Conservation (phyloP, 352 stramenopile species). For the Phytophthora cactorum region DNA sequence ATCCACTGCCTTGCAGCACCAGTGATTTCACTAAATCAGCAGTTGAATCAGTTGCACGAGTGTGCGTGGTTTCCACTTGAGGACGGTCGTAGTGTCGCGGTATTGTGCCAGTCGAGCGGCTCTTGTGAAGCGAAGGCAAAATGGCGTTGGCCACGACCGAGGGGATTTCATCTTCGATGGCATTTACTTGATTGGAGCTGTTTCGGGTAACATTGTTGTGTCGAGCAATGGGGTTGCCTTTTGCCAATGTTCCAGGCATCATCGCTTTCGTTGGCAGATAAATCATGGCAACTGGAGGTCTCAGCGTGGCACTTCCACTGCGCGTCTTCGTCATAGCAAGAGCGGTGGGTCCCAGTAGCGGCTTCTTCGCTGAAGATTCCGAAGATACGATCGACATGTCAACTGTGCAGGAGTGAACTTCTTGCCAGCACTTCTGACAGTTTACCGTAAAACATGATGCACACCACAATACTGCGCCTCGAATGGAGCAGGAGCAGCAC, state of each 20-base stretch:
- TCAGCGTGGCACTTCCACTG: constrained; percentile 2
- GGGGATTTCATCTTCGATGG: constrained; percentile 4
- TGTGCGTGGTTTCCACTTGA: constrained; percentile 3
- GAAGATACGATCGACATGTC: constrained; percentile 36
- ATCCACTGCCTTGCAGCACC: too few relatives aligned
- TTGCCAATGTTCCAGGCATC: constrained; percentile 33
- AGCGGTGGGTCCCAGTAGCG: constrained; percentile 37
- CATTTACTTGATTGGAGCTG: constrained; percentile 14
- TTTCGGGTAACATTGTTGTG: background rate
- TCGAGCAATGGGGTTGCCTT: constrained; percentile 3
- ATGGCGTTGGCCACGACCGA: constrained; percentile 18
- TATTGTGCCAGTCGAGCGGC: constrained; percentile 10
- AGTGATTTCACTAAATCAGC: constrained; percentile 20
- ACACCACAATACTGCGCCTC: constrained; percentile 62
- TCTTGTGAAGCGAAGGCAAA: constrained; percentile 30
- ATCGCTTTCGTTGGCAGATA: constrained; percentile 66
- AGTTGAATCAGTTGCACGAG: constrained; percentile 11
- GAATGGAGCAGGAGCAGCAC: constrained; percentile 44
- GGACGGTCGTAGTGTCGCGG: background rate
- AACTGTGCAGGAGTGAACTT: constrained; percentile 50
- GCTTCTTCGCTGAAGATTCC: constrained; percentile 1
- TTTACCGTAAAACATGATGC: constrained; percentile 66
- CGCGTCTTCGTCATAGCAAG: constrained; percentile 30
- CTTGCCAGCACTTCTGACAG: constrained; percentile 60
- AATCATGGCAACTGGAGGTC: constrained; percentile 51